Percentiles rank a stretch among this genome's conserved stretches.
phyloP scores from a whole-genome alignment of 2,329 filamentous ascomycete species.

The Aspergillus intermedius region DNA sequence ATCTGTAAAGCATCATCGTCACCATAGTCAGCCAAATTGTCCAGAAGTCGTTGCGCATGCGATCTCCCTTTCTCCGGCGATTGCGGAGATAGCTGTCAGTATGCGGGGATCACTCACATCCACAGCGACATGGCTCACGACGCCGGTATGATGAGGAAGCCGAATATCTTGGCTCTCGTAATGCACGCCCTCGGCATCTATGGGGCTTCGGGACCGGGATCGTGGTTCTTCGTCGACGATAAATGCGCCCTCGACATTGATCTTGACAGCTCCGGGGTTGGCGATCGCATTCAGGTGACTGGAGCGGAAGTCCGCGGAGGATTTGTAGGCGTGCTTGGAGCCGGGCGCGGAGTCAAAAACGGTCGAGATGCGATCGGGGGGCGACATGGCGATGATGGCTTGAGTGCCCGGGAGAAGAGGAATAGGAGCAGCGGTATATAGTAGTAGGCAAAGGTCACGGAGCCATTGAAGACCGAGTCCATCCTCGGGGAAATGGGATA shows the following conservation, averaged over 20 bases:
- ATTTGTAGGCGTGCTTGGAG: conserved; percentile 12
- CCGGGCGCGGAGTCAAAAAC: conserved; percentile 4
- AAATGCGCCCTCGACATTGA: conserved; percentile 94
- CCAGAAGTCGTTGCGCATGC: not conserved
- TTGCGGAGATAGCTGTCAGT: conserved; percentile 23
- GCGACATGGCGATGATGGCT: conserved; percentile 24
- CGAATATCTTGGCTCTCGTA: conserved; percentile 87
- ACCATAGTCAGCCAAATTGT: conserved; percentile 4
- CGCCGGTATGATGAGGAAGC: conserved; percentile 88
- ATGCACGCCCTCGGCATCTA: conserved; percentile 52
- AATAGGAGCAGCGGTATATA: too few species aligned
- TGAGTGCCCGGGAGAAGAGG: not conserved
- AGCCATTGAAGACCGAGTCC: not conserved
- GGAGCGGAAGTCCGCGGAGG: conserved; percentile 20
- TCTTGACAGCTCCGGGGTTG: conserved; percentile 67
- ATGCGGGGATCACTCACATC: conserved; percentile 61
- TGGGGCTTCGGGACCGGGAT: conserved; percentile 44
- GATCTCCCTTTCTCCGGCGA: conserved; percentile 6
- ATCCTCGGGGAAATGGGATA: conserved; percentile 16
- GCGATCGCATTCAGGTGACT: conserved; percentile 44
- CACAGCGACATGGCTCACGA: conserved; percentile 93
- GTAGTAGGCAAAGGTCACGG: too few species aligned
- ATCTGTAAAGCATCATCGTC: conserved; percentile 53
- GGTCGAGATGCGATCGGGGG: conserved; percentile 19
- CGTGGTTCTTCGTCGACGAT: conserved; percentile 76